Percentiles rank a stretch among this genome's conserved stretches.
These are phyloP conservation scores for Xylaria sp. DNA, from an alignment of 2,329 filamentous ascomycete species.

Conservation along the genomic window DNA sequence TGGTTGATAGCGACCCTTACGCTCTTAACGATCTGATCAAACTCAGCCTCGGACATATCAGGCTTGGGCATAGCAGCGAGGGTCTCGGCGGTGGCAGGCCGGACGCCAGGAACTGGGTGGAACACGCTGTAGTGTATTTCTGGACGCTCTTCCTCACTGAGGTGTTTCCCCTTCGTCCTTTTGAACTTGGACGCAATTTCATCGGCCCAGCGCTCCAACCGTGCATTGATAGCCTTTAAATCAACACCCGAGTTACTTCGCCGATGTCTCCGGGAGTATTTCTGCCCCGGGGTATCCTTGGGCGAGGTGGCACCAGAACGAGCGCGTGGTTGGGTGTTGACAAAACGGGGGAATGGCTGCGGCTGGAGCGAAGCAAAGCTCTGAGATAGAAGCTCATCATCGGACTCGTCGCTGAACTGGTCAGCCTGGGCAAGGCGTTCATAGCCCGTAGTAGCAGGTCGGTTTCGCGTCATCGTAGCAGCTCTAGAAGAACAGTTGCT, in stretches of 20 bases:
- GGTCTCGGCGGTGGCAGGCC: slow-evolving; percentile 70
- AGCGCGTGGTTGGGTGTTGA: slow-evolving; percentile 55
- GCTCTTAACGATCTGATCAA: slow-evolving; percentile 83
- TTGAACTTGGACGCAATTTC: slow-evolving; percentile 98
- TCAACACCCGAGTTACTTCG: slow-evolving; percentile 83
- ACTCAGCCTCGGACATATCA: slow-evolving; percentile 72
- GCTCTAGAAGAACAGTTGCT: neutral
- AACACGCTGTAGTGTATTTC: slow-evolving; percentile 99
- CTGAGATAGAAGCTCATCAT: slow-evolving; percentile 56
- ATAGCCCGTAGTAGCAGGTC: slow-evolving; percentile 74
- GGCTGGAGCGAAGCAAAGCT: slow-evolving; percentile 50
- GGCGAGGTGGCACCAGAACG: slow-evolving; percentile 57
- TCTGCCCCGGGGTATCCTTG: slow-evolving; percentile 37
- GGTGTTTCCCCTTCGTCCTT: slow-evolving; percentile 66
- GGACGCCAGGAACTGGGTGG: slow-evolving; percentile 81
- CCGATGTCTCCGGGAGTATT: slow-evolving; percentile 44
- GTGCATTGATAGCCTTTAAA: slow-evolving; percentile 95
- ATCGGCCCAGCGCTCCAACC: slow-evolving; percentile 92
- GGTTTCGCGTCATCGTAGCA: slow-evolving; percentile 57
- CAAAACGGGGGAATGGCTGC: slow-evolving; percentile 56
- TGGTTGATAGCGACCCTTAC: slow-evolving; percentile 86
- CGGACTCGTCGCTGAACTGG: slow-evolving; percentile 66
- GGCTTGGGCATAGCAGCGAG: slow-evolving; percentile 57
- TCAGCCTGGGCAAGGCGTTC: slow-evolving; percentile 80
- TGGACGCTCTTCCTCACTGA: slow-evolving; percentile 72